Percentiles rank a stretch among this genome's conserved stretches.
Evolutionary conservation across 2,329 filamentous ascomycete species (phyloP).

Genomic region (Cladophialophora psammophila): DNA sequence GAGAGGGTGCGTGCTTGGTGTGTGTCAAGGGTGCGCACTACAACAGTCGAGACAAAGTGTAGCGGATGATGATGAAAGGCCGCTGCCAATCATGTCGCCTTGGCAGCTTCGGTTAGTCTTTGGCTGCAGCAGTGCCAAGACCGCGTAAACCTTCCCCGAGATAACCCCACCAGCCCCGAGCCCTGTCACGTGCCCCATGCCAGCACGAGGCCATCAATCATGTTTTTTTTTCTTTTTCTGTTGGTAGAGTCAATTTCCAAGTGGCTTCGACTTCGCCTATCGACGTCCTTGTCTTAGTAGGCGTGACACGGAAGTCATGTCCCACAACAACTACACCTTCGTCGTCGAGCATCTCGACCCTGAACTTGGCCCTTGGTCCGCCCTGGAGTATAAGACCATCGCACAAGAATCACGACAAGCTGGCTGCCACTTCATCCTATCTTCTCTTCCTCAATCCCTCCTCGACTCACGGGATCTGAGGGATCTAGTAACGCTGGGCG

Average conservation of each 20-base stretch:
- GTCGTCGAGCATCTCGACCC: constrained; percentile 97
- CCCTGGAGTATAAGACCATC: constrained; percentile 89
- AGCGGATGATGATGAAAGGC: background rate
- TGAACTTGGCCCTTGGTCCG: constrained; percentile 92
- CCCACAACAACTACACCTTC: constrained; percentile 69
- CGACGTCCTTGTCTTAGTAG: too few species aligned
- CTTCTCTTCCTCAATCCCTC: constrained; percentile 76
- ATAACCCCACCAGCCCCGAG: background rate
- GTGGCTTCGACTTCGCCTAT: background rate
- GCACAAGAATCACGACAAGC: constrained; percentile 76
- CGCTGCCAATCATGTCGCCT: constrained; percentile 6
- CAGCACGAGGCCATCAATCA: background rate
- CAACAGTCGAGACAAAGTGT: background rate
- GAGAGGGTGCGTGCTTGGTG: background rate
- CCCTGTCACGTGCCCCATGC: background rate
- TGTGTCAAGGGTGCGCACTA: constrained; percentile 3
- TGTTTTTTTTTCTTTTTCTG: background rate
- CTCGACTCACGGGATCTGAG: constrained; percentile 67
- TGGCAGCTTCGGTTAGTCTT: background rate
- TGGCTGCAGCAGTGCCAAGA: constrained; percentile 10
- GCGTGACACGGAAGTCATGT: constrained; percentile 35
- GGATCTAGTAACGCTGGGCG: constrained; percentile 62
- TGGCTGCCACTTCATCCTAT: constrained; percentile 77
- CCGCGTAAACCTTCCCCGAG: constrained; percentile 12
- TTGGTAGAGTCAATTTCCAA: background rate